Base-by-base conservation (phyloP, 345 rosid species). In the Populus tremula region DNA sequence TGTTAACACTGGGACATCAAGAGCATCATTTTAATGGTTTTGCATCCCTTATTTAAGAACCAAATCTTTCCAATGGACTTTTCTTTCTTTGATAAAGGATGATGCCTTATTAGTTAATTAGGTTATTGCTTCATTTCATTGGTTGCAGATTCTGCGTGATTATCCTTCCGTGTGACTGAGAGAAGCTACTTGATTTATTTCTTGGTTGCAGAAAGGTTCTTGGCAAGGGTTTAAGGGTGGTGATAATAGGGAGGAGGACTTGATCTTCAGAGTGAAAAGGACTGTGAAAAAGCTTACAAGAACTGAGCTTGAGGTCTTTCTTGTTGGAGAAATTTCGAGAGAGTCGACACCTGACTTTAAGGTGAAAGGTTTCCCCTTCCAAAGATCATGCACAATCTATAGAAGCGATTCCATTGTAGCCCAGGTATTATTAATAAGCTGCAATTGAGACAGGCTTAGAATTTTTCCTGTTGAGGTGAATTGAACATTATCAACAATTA, bases 331-430 rank as follows among this genome's bases (percentile, higher is more conserved):
- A 61, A 74, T 64, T 76, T 27, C 61, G 5, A 86, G 67, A 71
- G 90, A 82, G 17, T 72, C 81, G 13, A 33, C 80, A 10, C 73
- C 85, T 25, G 84, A 86, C 68, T 81, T 91, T 59, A 87, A 74
- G 75, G 76, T 95, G 76, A 89, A 80, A 86, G 98, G 99, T 41
- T 87, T 75, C 67, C 86, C 88, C 36, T 96, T 92, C 82, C 94
- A 87, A 85, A 89, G 87, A 87, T 92, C 99, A 0, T 96, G 93
- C 83, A 92, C 94, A 41, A 87, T 96, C 43, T 91, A 86, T 71
- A 82, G 71, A 76, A 92, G 81, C 49, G 79, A 92, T 76, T 88
- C 89, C 64, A 86, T 92, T 13, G 86, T 90, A 1, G 99, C 97
- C 6, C 94, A 96, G 98, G 98, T 91, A 86, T 18, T 11, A 43